Percentiles rank a stretch among this genome's conserved stretches.
Evolutionary conservation across 2,329 filamentous ascomycete species (phyloP).

Genomic region (Aspergillus jensenii): DNA sequence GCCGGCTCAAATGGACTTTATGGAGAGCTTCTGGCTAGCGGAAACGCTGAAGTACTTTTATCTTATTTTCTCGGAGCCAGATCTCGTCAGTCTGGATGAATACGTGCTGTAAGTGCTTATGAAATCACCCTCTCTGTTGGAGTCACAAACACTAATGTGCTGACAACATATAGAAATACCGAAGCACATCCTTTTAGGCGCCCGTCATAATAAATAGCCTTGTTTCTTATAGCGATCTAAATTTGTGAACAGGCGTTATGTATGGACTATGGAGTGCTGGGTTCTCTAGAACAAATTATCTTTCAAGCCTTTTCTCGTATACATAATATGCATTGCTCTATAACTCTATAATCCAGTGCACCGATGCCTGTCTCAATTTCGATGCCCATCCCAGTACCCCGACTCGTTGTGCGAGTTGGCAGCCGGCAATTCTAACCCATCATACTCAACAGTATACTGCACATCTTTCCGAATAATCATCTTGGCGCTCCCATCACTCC

Average conservation of each 20-base stretch:
- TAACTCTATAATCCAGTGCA: neutral
- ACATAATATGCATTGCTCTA: neutral
- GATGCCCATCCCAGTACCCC: neutral
- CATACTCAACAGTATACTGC: slow-evolving; percentile 30
- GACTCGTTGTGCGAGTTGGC: neutral
- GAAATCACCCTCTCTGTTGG: neutral
- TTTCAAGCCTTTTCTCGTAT: neutral
- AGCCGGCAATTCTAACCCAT: slow-evolving; percentile 4
- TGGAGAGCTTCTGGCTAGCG: slow-evolving; percentile 49
- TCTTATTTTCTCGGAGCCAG: slow-evolving; percentile 44
- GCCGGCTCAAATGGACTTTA: slow-evolving; percentile 35
- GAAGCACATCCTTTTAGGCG: slow-evolving; percentile 42
- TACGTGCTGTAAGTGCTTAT: slow-evolving; percentile 40
- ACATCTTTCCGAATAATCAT: slow-evolving; percentile 39
- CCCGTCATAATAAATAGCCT: slow-evolving; percentile 12
- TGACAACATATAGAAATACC: slow-evolving; percentile 33
- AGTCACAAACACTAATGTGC: neutral
- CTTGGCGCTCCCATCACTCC: slow-evolving; percentile 18
- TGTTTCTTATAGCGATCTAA: neutral
- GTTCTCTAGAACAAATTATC: neutral
- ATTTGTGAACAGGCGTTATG: neutral
- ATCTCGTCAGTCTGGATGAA: slow-evolving; percentile 42
- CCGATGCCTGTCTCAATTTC: neutral
- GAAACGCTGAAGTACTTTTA: slow-evolving; percentile 49
- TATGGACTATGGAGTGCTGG: neutral